Conservation (phyloP, 371 early-diverging fungal genomes). For the Capillidium heterosporum region DNA sequence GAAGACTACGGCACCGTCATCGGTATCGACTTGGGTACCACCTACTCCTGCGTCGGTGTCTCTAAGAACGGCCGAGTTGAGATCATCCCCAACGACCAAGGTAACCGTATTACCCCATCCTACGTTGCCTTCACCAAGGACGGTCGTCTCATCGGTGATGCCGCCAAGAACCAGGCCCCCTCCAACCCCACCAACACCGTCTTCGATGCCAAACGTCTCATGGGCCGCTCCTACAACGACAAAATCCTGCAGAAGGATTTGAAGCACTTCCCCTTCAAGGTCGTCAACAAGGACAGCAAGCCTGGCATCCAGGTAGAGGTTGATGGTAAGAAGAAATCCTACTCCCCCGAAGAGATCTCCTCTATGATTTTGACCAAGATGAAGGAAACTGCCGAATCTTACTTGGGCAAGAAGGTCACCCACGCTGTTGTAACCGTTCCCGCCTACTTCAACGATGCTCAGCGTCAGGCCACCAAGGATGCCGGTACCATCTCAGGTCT, state of each 20-base stretch:
- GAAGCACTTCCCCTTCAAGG: constrained; percentile 82
- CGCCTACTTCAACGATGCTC: constrained; percentile 81
- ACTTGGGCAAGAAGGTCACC: constrained; percentile 75
- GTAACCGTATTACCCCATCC: constrained; percentile 76
- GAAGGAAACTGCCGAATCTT: constrained; percentile 93
- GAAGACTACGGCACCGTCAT: constrained; percentile 16
- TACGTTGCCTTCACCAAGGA: constrained; percentile 72
- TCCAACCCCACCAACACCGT: constrained; percentile 75
- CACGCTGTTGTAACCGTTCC: constrained; percentile 96
- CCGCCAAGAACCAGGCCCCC: constrained; percentile 65
- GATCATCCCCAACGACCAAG: constrained; percentile 70
- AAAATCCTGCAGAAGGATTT: constrained; percentile 69
- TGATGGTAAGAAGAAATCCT: constrained; percentile 77
- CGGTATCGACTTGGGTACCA: constrained; percentile 98
- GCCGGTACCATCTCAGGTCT: constrained; percentile 64
- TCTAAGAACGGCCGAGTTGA: constrained; percentile 94
- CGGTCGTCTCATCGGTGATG: constrained; percentile 72
- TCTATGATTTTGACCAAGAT: constrained; percentile 88
- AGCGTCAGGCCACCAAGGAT: constrained; percentile 68
- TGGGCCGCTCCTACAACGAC: constrained; percentile 73
- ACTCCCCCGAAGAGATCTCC: constrained; percentile 92
- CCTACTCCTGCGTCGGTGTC: constrained; percentile 98
- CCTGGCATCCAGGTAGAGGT: constrained; percentile 64
- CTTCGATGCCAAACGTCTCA: constrained; percentile 89
- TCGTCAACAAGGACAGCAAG: constrained; percentile 59